Base-by-base conservation (phyloP, 179 eudicot genomes). In the Silene vulgaris region DNA sequence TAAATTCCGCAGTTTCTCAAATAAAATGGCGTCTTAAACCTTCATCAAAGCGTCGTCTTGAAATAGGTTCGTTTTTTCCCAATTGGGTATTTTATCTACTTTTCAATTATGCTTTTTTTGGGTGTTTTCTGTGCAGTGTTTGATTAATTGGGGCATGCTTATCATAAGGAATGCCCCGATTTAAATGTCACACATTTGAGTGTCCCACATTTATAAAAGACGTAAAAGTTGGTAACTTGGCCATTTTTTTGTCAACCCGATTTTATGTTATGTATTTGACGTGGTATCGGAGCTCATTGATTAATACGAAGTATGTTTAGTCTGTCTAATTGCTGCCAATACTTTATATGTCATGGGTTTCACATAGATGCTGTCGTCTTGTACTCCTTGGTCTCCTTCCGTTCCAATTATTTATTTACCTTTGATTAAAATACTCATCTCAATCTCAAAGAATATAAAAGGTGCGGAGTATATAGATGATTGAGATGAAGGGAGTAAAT, bases 11-110 rank as follows among this genome's bases (percentile, higher is more conserved):
- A 74, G 81, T 93, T 70, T 81, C 81, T 76, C 82, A 32, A 62
- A 63, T 82, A 78, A 89, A 86, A 81, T 93, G 98, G 98, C 85
- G 96, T 43, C 89, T 91, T 65, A 93, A 80, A 80, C 63, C 84
- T 74, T 85, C 89, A 21, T 88, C 97, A 0, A 91, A 85, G 80
- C 90, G 84, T 78, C 98, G 97, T 17, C 93, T 93, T 78, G 78
- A 88, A 23, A 93, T 85, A 48, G 98, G 97, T 92, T 66, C 21
- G 21, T 63, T 63, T 19, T 21, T 14, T 6, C 20, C 11, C 11
- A 20, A 5, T 9, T 30, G 79, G 1, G 45, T 59, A 16, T 32
- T 45, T 17, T 23, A 23, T 21, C 68, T 30, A 16, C 8, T 23
- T 40, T 64, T 63, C 69, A 8, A 5, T 57, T 3, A n/a, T 23